Base-by-base conservation (phyloP, 1,139 yeast species). In the Arxiozyma slooffiae region DNA sequence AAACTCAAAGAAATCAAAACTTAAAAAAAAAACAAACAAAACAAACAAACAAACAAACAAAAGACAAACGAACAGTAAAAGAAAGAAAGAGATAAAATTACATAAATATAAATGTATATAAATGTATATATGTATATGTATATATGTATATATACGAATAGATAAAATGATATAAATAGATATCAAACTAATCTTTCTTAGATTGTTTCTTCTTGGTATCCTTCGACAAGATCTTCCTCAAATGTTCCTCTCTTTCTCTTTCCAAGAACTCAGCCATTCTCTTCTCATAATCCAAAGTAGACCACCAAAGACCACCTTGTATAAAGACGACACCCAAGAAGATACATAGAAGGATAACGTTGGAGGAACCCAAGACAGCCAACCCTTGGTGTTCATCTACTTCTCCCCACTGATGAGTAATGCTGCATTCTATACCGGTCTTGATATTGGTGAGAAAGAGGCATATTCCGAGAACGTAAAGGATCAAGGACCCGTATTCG, bases 221-320 rank as follows among this genome's bases (percentile, higher is more conserved):
- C 36, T 30, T 30, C 14, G n/a, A 23, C 36, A n/a, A n/a, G 21
- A 22, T 23, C 21, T 51, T 47, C 37, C 38, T 44, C 50, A 40
- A 23, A 21, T 47, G 51, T 43, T 53, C 56, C 57, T 60, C 60
- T 44, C 75, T 76, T 58, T 77, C 78, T 55, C 72, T 67, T 48
- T 66, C 69, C 55, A 70, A 73, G 60, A 80, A 82, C 46, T 72
- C 72, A 45, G 68, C 70, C 66, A 80, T 73, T 69, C 85, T 71
- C 60, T 75, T 74, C 52, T 71, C 71, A 64, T 81, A 86, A 55
- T 84, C 89, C 78, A 82, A 78, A 61, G 81, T 84, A 47, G 96
- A 96, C 71, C 85, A 90, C 77, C 86, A 88, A 64, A 92, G 79
- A 23, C 97, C 97, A 48, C 78, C 81, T 72, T 92, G 97, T 58